phyloP scores from a whole-genome alignment of 495 filamentous ascomycete species.

The Podospora pseudocomata region DNA sequence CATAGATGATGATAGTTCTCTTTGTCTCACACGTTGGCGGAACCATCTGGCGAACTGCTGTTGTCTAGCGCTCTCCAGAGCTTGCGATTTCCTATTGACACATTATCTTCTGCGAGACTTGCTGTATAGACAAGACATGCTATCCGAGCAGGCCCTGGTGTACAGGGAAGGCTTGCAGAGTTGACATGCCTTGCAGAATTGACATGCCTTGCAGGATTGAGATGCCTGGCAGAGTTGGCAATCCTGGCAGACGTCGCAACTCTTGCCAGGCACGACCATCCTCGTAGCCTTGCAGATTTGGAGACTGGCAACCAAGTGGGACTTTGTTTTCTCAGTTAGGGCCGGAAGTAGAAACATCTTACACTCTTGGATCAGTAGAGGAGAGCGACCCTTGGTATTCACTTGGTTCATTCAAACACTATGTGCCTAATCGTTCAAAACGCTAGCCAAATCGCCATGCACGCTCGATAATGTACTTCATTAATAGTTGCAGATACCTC shows the following conservation, averaged over 20 bases:
- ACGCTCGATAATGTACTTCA: background rate
- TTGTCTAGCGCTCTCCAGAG: too few species aligned
- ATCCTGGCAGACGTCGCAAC: background rate
- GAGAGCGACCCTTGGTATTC: background rate
- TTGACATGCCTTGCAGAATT: background rate
- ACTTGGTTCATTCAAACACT: background rate
- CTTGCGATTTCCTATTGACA: too few species aligned
- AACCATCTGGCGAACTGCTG: too few species aligned
- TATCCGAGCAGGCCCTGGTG: too few species aligned
- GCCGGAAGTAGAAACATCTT: too few species aligned
- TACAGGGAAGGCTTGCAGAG: background rate
- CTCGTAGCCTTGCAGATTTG: background rate
- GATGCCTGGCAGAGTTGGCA: too few species aligned
- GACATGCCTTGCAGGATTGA: too few species aligned
- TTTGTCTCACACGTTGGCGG: background rate
- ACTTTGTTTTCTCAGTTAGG: too few species aligned
- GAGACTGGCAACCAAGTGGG: background rate
- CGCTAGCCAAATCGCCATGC: background rate
- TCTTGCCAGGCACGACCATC: background rate
- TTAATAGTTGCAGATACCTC: constrained; percentile 55
- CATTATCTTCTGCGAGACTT: too few species aligned
- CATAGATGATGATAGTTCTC: background rate
- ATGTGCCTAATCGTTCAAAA: background rate
- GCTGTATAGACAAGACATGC: too few species aligned
- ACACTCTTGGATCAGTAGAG: too few species aligned